Base-by-base conservation (phyloP, 2,329 filamentous ascomycete species). In the Scytalidium sp. region DNA sequence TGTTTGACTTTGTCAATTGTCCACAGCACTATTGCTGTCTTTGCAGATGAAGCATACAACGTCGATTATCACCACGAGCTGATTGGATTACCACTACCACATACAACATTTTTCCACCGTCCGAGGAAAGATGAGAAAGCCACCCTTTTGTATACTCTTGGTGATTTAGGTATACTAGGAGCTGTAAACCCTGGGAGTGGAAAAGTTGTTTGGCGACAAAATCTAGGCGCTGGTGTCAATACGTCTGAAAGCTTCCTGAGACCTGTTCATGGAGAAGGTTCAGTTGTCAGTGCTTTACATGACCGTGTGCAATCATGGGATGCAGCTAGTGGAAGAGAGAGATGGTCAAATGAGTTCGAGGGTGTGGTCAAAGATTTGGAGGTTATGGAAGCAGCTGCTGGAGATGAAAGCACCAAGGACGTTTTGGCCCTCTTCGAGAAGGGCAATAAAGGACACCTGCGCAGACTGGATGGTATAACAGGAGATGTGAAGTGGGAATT, bases 21-120 rank as follows among this genome's bases (percentile, higher is more conserved):
- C 19, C 61, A 63, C n/a, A 48, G 50, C 5, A 46, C 57, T 8
- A 43, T 56, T 40, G 89, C 91, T 57, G 83, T 97, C 52, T 96
- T 91, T 73, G 78, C 81, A 59, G 94, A 99, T 66, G 93, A 99
- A 70, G 91, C 95, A 59, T 92, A 85, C 73, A 81, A 90, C 61
- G 82, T 95, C 67, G 94, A 99, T 72, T 97, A 91, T 74, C 93
- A 97, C 72, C 85, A 96, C 73, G 83, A 89, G 57, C 84, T 97
- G 44, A 75, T 99, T 63, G 94, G 94, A 63, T 73, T 89, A 32
- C 91, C 94, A 48, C 87, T 87, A 67, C 76, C 82, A 66, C 83
- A 89, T 55, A 88, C 90, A 53, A 97, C 93, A 60, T 95, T 97
- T 79, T 97, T 97, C 81, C 90, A 97, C 72, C 87, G 85, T 60